Evolutionary conservation across 2,329 filamentous ascomycete species (phyloP).

Genomic region (Diaporthe sp.): DNA sequence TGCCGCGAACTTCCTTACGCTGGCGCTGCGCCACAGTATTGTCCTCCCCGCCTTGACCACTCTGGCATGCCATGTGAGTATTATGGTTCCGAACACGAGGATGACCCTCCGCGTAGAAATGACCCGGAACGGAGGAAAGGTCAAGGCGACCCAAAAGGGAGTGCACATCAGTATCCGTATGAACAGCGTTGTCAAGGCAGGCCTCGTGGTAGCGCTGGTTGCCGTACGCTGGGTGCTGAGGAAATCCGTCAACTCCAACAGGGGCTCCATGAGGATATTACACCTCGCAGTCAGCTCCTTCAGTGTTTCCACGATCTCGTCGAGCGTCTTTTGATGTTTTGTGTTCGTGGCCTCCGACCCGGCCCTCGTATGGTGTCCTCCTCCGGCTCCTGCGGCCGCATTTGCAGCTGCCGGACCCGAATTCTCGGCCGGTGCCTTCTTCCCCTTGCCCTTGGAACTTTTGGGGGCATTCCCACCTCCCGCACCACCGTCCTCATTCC

Average conservation of each 20-base stretch:
- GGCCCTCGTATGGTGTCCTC: constrained; percentile 56
- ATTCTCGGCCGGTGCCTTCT: constrained; percentile 40
- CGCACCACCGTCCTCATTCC: constrained; percentile 64
- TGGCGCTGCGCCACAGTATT: constrained; percentile 89
- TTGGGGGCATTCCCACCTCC: constrained; percentile 47
- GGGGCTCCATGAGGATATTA: constrained; percentile 90
- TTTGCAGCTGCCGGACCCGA: constrained; percentile 48
- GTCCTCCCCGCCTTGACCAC: constrained; percentile 87
- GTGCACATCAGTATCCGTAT: constrained; percentile 90
- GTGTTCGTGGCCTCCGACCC: constrained; percentile 72
- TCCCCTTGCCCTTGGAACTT: constrained; percentile 40
- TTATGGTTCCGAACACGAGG: constrained; percentile 86
- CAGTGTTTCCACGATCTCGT: constrained; percentile 96
- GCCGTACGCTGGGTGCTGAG: constrained; percentile 91
- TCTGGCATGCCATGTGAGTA: constrained; percentile 92
- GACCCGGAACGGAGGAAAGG: constrained; percentile 84
- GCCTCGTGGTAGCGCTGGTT: constrained; percentile 90
- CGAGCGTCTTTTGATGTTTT: constrained; percentile 91
- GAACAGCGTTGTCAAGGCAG: constrained; percentile 90
- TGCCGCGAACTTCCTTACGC: constrained; percentile 76
- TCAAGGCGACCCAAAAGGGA: constrained; percentile 87
- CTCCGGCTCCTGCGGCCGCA: constrained; percentile 36
- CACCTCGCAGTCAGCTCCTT: constrained; percentile 92
- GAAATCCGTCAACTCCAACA: constrained; percentile 92
- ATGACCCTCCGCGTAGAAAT: constrained; percentile 89